Evolutionary conservation across 352 stramenopile species (phyloP).

Genomic region (Phytophthora constricta): DNA sequence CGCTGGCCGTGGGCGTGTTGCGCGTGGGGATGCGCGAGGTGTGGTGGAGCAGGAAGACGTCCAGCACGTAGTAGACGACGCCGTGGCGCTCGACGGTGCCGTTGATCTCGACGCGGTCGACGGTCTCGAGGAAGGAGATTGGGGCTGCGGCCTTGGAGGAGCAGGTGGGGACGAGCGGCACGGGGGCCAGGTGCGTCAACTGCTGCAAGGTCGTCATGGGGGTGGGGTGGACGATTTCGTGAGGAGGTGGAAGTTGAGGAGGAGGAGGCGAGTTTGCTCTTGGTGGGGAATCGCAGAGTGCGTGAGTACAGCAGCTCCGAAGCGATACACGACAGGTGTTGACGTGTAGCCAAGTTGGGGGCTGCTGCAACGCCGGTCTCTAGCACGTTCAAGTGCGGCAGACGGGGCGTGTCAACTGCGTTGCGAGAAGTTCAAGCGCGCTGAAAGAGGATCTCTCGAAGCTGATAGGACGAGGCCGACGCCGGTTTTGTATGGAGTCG

Average conservation of each 20-base stretch:
- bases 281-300: neutral
- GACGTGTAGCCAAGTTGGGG: neutral
- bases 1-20: conserved; percentile 38
- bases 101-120: conserved; percentile 60
- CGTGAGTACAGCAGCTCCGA: neutral
- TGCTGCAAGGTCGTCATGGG: conserved; percentile 44
- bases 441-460: neutral
- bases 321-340: neutral
- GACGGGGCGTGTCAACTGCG: neutral
- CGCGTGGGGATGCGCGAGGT: conserved; percentile 63
- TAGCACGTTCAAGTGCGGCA: conserved; percentile 2
- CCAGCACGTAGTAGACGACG: conserved; percentile 54
- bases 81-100: conserved; percentile 38
- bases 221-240: neutral
- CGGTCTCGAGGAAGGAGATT: conserved; percentile 44
- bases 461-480: neutral
- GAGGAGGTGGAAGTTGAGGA: neutral
- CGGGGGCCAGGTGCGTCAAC: conserved; percentile 66
- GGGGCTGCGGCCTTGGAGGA: conserved; percentile 36
- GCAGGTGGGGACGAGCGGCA: conserved; percentile 53
- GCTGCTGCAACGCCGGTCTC: neutral
- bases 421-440: too few relatives aligned
- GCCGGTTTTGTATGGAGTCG: neutral
- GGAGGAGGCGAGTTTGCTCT: neutral
- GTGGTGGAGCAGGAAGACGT: conserved; percentile 65